Evolutionary conservation across 2,329 filamentous ascomycete species (phyloP), one percentile per base, ranked within the genome.

Genomic region (Colletotrichum higginsianum): DNA sequence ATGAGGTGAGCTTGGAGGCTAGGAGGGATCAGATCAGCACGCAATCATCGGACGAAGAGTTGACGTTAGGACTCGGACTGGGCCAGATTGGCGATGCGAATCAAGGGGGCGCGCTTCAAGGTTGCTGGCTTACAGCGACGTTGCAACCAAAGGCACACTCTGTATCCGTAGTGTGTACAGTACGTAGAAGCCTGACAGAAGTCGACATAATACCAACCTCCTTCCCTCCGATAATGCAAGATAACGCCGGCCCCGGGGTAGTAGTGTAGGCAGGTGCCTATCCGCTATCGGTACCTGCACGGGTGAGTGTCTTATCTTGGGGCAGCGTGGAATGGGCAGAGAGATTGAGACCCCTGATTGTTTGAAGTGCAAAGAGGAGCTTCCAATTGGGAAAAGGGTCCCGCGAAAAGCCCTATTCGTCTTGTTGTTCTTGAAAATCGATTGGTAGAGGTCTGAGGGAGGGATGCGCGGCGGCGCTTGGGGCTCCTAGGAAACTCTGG

Each of bases 31-130:
- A 67, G 63, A 67, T 67, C 67, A 66, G 35, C 55, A 50, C 50
- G 49, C 63, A 67, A 50, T 55, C 40, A 70, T 67, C 67, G 50
- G 67, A 67, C 50, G 49, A 71, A 61, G 50, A 64, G 67, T 67
- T 62, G 63, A 70, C 63, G 62, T 61, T 61, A 23, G 63, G 44
- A 61, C 58, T 61, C 26, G 44, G 58, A 61, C 44, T 61, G 58
- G 58, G 44, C 58, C 44, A 61, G 42, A 61, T 38, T 61, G 26
- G 44, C 58, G 58, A 61, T 49, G 38, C 58, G 44, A 61, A 42
- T n/a, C 58, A 42, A 61, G 57, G 57, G 23, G 57, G 18, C 46
- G 44, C 42, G 44, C 42, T 61, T 49, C 57, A 61, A 35, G 58
- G 58, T 61, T 61, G 23, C 26, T 26, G 49, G 21, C 49, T 23